Evolutionary conservation across 1,284 basidiomycete species (phyloP).

Genomic region (Xerocomus nothofagi): DNA sequence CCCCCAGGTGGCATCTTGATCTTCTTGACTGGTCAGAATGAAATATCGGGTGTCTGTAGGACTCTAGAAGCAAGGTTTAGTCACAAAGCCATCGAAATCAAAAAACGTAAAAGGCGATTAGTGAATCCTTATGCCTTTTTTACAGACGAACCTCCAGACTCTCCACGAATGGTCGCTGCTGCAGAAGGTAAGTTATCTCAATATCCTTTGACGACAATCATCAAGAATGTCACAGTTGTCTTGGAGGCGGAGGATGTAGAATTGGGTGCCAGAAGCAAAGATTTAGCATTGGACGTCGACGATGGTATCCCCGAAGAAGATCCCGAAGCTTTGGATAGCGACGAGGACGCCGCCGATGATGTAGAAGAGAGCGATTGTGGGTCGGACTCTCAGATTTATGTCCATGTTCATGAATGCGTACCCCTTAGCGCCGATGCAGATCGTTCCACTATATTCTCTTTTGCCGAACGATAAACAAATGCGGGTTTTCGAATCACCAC

Average conservation of each 20-base stretch:
- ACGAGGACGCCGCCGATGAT: constrained; percentile 57
- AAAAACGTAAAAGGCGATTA: constrained; percentile 41
- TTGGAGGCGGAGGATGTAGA: constrained; percentile 86
- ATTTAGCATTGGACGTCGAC: constrained; percentile 60
- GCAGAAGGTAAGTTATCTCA: constrained; percentile 24
- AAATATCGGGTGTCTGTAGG: constrained; percentile 88
- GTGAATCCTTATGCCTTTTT: constrained; percentile 32
- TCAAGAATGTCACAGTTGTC: constrained; percentile 38
- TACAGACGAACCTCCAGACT: constrained; percentile 18
- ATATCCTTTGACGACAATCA: background rate
- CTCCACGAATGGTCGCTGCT: constrained; percentile 16
- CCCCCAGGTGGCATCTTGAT: constrained; percentile 94
- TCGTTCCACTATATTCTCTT: constrained; percentile 95
- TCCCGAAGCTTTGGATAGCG: constrained; percentile 49
- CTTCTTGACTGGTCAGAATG: constrained; percentile 98
- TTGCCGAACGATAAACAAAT: constrained; percentile 97
- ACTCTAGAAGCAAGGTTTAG: constrained; percentile 83
- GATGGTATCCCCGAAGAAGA: constrained; percentile 49
- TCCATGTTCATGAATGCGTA: constrained; percentile 1
- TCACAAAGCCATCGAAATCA: constrained; percentile 58
- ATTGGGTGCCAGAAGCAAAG: constrained; percentile 49
- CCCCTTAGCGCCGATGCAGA: constrained; percentile 71
- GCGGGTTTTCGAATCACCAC: constrained; percentile 90
- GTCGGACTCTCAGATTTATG: constrained; percentile 21
- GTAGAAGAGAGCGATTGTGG: constrained; percentile 62